phyloP scores from a whole-genome alignment of 75 land plant genomes.

The Isoetes taiwanensis region DNA sequence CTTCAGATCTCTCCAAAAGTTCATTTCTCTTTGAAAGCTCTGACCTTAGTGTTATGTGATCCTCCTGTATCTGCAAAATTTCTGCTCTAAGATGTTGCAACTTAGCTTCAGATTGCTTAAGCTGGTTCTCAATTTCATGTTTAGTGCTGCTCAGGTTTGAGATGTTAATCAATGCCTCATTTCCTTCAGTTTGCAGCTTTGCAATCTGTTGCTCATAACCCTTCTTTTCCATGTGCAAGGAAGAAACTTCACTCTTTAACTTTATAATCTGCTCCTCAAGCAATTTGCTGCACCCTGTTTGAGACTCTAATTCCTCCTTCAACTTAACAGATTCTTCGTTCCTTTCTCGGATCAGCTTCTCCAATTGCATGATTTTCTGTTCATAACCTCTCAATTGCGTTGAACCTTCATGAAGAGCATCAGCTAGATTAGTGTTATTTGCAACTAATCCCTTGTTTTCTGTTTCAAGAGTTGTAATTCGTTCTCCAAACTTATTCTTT shows the following conservation, averaged over 20 bases:
- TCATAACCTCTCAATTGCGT: not conserved
- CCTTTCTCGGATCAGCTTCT: not conserved
- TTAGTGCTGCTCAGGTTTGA: too few species aligned
- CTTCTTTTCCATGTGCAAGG: constrained; percentile 13
- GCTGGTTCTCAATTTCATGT: too few species aligned
- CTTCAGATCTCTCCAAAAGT: too few species aligned
- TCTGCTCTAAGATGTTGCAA: too few species aligned
- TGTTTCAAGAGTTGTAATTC: not conserved
- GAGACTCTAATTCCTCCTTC: constrained; percentile 17
- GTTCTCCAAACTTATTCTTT: not conserved
- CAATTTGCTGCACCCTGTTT: constrained; percentile 15
- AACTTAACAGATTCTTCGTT: constrained; percentile 3
- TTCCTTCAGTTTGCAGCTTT: constrained; percentile 10
- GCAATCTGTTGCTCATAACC: not conserved
- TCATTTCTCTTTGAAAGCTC: too few species aligned
- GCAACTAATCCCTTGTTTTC: constrained; percentile 5
- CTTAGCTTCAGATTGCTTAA: too few species aligned
- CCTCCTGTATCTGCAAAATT: too few species aligned
- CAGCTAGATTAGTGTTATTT: not conserved
- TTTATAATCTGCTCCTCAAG: constrained; percentile 9
- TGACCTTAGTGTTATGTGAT: too few species aligned
- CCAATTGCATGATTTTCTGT: not conserved
- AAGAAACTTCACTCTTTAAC: constrained; percentile 4
- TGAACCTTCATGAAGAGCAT: not conserved
- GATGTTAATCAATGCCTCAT: constrained; percentile 34